Evolutionary conservation across 2,329 filamentous ascomycete genomes (phyloP).

Genomic region (Trichoderma sp.): DNA sequence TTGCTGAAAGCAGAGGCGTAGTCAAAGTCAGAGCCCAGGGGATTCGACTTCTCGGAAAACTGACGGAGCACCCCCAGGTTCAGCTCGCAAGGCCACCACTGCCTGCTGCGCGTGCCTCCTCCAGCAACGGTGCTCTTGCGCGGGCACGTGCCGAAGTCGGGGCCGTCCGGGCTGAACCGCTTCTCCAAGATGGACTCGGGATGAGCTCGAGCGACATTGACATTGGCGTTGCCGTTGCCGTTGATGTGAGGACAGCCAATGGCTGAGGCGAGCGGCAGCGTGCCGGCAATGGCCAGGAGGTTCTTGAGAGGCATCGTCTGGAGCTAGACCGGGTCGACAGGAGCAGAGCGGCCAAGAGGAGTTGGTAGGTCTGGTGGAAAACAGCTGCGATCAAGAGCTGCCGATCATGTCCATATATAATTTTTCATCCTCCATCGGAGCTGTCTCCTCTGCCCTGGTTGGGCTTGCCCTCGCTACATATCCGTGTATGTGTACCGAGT

Average conservation of each 20-base stretch:
- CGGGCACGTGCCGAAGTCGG: constrained; percentile 26
- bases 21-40: constrained; percentile 66
- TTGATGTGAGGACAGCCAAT: constrained; percentile 22
- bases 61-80: constrained; percentile 72
- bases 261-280: constrained; percentile 28
- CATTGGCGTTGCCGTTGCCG: constrained; percentile 20
- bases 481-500: neutral
- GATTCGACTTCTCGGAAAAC: constrained; percentile 64
- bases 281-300: constrained; percentile 27
- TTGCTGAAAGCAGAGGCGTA: constrained; percentile 71
- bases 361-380: neutral
- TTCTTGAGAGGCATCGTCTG: constrained; percentile 27
- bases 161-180: constrained; percentile 26
- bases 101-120: constrained; percentile 65
- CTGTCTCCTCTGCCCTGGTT: neutral
- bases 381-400: neutral
- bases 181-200: constrained; percentile 26
- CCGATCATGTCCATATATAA: constrained; percentile 24
- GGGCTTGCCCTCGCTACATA: neutral
- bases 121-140: constrained; percentile 50
- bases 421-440: neutral
- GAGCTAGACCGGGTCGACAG: neutral
- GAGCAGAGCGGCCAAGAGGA: constrained; percentile 7
- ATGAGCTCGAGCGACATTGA: neutral
- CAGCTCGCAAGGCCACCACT: constrained; percentile 75